phyloP scores from a whole-genome alignment of 2,329 filamentous ascomycete species.

The Hypoxylon sp. region DNA sequence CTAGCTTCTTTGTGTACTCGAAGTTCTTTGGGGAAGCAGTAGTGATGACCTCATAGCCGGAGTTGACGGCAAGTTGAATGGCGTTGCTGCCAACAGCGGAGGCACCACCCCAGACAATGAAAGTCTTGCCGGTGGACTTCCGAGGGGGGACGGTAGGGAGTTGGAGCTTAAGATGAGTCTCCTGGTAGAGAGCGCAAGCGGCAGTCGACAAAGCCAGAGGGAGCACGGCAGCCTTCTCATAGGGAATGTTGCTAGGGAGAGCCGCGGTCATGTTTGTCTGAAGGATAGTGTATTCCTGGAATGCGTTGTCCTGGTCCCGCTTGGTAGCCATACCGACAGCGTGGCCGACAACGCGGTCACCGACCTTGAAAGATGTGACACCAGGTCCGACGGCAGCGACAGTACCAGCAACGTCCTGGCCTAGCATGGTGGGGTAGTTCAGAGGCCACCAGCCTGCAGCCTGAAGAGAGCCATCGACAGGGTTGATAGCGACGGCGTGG shows the following conservation, averaged over 20 bases:
- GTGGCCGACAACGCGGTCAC: constrained; percentile 53
- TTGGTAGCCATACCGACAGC: constrained; percentile 44
- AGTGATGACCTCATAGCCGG: constrained; percentile 59
- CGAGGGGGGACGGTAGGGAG: constrained; percentile 44
- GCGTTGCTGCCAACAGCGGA: constrained; percentile 60
- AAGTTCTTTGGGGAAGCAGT: constrained; percentile 55
- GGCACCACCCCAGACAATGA: constrained; percentile 56
- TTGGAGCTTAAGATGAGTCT: constrained; percentile 44
- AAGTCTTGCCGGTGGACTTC: constrained; percentile 50
- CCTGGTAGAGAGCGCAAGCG: constrained; percentile 51
- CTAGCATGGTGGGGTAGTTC: constrained; percentile 55
- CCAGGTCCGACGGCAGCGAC: constrained; percentile 52
- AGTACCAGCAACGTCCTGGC: constrained; percentile 54
- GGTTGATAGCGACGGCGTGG: constrained; percentile 54
- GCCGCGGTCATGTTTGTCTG: constrained; percentile 45
- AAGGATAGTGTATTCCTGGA: constrained; percentile 53
- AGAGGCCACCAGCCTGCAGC: constrained; percentile 52
- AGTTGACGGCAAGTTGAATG: constrained; percentile 58
- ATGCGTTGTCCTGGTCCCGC: constrained; percentile 47
- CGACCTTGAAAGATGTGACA: constrained; percentile 49
- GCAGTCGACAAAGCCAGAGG: constrained; percentile 53
- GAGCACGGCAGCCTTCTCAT: constrained; percentile 52
- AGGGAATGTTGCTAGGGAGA: constrained; percentile 52
- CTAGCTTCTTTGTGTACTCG: constrained; percentile 45
- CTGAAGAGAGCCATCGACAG: constrained; percentile 54